Evolutionary conservation across 805 yeast species (phyloP).

Genomic region (Isabelozyma heimii): DNA sequence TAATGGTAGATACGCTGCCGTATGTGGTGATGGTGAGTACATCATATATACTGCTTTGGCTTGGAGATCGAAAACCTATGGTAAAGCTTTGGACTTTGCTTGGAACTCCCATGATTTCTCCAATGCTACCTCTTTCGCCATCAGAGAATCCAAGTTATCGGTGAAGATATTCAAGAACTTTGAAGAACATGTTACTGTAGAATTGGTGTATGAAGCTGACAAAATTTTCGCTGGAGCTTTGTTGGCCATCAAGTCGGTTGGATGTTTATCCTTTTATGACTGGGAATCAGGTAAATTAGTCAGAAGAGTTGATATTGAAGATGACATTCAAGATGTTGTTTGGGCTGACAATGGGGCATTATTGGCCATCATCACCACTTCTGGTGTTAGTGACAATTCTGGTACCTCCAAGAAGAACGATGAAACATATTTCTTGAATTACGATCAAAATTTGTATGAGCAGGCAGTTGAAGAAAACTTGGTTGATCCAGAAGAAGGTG

Average conservation of each 20-base stretch:
- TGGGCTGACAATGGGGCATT: conserved; percentile 96
- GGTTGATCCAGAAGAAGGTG: conserved; percentile 80
- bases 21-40: conserved; percentile 97
- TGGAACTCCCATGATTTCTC: conserved; percentile 86
- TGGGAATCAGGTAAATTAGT: conserved; percentile 89
- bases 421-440: conserved; percentile 74
- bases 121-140: conserved; percentile 68
- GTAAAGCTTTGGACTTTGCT: conserved; percentile 83
- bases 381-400: conserved; percentile 20
- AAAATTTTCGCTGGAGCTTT: conserved; percentile 87
- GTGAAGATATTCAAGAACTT: conserved; percentile 81
- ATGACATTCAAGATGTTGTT: conserved; percentile 70
- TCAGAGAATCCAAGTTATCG: conserved; percentile 63
- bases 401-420: conserved; percentile 36
- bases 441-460: conserved; percentile 63
- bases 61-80: conserved; percentile 95
- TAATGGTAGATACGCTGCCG: conserved; percentile 95
- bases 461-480: conserved; percentile 58
- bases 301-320: conserved; percentile 79
- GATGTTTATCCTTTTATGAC: conserved; percentile 84
- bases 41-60: conserved; percentile 95
- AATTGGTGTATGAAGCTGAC: conserved; percentile 69
- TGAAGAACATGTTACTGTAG: conserved; percentile 68
- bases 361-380: conserved; percentile 59
- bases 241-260: conserved; percentile 79